Evolutionary conservation across 495 filamentous ascomycete genomes (phyloP).

Genomic region (Talaromyces thailandensis): DNA sequence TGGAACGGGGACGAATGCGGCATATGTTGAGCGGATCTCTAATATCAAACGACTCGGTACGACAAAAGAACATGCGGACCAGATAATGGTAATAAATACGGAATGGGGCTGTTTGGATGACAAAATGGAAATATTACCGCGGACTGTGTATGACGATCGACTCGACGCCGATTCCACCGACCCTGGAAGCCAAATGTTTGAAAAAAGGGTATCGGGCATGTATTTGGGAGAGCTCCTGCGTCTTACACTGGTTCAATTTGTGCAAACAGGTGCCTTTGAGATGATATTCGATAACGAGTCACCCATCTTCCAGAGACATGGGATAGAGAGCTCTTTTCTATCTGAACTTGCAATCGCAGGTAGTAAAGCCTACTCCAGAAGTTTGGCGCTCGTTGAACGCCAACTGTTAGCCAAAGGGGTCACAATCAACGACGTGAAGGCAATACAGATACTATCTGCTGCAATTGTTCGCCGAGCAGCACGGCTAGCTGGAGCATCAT

Average conservation of each 20-base stretch:
- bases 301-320: not conserved
- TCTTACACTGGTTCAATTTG: conserved; percentile 6
- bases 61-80: not conserved
- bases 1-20: conserved; percentile 31
- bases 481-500: conserved; percentile 14
- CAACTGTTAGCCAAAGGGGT: conserved; percentile 43
- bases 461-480: conserved; percentile 14
- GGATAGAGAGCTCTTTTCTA: conserved; percentile 75
- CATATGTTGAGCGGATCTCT: conserved; percentile 20
- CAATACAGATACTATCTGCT: conserved; percentile 12
- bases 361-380: conserved; percentile 61
- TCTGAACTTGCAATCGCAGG: conserved; percentile 66
- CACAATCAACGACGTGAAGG: conserved; percentile 30
- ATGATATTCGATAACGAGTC: not conserved
- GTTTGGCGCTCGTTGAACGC: conserved; percentile 59
- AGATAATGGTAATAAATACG: conserved; percentile 19
- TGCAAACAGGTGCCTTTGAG: not conserved
- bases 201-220: conserved; percentile 97
- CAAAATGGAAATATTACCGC: conserved; percentile 13
- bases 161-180: conserved; percentile 77
- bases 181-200: conserved; percentile 96
- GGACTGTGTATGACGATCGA: conserved; percentile 69
- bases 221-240: conserved; percentile 89
- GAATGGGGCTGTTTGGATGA: conserved; percentile 23
- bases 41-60: conserved; percentile 8